Evolutionary conservation across 257 asterid species (phyloP).

Genomic region (Solanum pimpinellifolium): DNA sequence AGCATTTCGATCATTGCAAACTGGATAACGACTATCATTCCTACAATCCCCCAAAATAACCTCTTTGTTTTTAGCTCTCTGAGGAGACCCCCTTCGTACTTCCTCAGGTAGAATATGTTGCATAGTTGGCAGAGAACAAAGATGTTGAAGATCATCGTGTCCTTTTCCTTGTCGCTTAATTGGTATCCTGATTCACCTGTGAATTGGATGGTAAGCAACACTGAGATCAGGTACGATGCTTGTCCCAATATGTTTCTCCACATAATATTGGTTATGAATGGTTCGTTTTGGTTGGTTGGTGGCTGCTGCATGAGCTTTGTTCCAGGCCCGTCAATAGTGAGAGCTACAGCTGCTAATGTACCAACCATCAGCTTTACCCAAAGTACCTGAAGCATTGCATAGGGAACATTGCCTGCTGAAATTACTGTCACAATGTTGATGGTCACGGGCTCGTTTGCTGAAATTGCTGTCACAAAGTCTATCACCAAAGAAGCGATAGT

Average conservation of each 20-base stretch:
- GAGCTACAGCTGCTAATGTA: slow-evolving; percentile 57
- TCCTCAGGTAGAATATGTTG: neutral
- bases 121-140: neutral
- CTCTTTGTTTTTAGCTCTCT: slow-evolving; percentile 6
- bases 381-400: slow-evolving; percentile 50
- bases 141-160: slow-evolving; percentile 1
- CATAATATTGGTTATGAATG: slow-evolving; percentile 51
- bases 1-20: slow-evolving; percentile 41
- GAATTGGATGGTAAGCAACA: slow-evolving; percentile 45
- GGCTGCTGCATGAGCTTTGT: slow-evolving; percentile 31
- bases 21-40: slow-evolving; percentile 27
- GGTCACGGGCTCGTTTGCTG: slow-evolving; percentile 10
- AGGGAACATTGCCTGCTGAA: slow-evolving; percentile 67
- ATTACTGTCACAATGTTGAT: slow-evolving; percentile 60
- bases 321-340: slow-evolving; percentile 44
- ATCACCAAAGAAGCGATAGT: slow-evolving; percentile 45
- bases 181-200: slow-evolving; percentile 24
- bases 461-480: slow-evolving; percentile 15
- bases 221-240: slow-evolving; percentile 40
- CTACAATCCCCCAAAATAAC: slow-evolving; percentile 41
- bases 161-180: slow-evolving; percentile 22
- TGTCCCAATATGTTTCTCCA: slow-evolving; percentile 56
- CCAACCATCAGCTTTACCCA: slow-evolving; percentile 79
- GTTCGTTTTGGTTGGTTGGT: slow-evolving; percentile 32
- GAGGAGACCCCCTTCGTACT: neutral